phyloP scores from a whole-genome alignment of 106 monocot genomes.

The Chionographis japonica region DNA sequence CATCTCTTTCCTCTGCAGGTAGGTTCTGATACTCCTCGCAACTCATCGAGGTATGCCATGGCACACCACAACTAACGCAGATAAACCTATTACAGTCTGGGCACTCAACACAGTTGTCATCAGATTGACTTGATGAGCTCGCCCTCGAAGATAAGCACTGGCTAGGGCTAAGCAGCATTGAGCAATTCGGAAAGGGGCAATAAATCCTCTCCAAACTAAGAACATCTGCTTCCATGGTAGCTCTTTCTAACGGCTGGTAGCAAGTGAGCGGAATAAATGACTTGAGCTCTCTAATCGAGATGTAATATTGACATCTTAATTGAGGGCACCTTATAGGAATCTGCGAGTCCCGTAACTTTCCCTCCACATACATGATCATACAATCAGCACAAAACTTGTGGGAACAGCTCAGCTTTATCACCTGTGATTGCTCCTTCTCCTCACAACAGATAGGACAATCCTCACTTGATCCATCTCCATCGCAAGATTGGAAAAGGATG shows the following conservation, averaged over 20 bases:
- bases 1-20: constrained; percentile 35
- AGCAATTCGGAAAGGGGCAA: constrained; percentile 73
- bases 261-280: constrained; percentile 34
- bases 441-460: constrained; percentile 39
- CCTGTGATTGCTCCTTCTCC: constrained; percentile 31
- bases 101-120: constrained; percentile 46
- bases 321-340: constrained; percentile 42
- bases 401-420: constrained; percentile 37
- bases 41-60: constrained; percentile 71
- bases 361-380: constrained; percentile 27
- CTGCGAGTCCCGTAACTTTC: constrained; percentile 19
- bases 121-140: constrained; percentile 41
- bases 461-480: constrained; percentile 7
- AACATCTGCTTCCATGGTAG: constrained; percentile 14
- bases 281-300: constrained; percentile 31
- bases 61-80: constrained; percentile 56
- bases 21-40: constrained; percentile 76
- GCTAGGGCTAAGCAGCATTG: constrained; percentile 20
- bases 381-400: constrained; percentile 48
- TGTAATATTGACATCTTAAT: constrained; percentile 26
- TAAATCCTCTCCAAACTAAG: constrained; percentile 26
- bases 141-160: constrained; percentile 23
- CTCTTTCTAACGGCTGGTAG: constrained; percentile 31
- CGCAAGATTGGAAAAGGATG: constrained; percentile 4
- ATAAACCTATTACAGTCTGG: constrained; percentile 58